phyloP scores from a whole-genome alignment of 257 asterid species.

The Voacanga thouarsii region DNA sequence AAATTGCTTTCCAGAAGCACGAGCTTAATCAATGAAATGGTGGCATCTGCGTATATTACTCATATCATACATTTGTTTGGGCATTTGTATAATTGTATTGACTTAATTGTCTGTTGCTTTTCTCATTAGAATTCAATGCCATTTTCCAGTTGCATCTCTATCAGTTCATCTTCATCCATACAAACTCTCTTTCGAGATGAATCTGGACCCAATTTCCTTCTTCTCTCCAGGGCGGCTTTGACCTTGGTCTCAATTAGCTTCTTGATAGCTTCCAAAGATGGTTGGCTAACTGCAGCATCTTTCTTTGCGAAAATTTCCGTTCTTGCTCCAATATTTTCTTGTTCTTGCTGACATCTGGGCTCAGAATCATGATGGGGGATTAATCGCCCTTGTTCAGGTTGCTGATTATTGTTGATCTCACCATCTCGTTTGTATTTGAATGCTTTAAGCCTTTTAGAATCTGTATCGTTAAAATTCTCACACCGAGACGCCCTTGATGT shows the following conservation, averaged over 20 bases:
- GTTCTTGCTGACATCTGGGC: slow-evolving; percentile 30
- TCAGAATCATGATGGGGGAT: slow-evolving; percentile 27
- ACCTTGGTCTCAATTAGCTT: background rate
- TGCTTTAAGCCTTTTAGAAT: slow-evolving; percentile 12
- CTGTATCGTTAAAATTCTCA: background rate
- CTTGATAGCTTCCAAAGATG: background rate
- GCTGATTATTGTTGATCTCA: slow-evolving; percentile 24
- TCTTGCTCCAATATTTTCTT: slow-evolving; percentile 32
- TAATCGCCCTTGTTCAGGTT: slow-evolving; percentile 30
- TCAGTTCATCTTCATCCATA: background rate
- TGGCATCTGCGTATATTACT: too few species aligned
- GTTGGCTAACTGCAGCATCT: background rate
- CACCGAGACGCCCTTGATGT: slow-evolving; percentile 2
- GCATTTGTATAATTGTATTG: too few species aligned
- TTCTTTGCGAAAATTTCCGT: slow-evolving; percentile 37
- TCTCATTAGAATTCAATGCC: background rate
- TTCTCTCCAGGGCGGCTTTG: background rate
- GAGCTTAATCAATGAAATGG: too few species aligned
- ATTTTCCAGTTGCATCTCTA: background rate
- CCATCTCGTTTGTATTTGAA: too few species aligned
- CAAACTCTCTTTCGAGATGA: background rate
- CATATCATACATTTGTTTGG: too few species aligned
- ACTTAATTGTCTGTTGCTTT: background rate
- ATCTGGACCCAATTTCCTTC: background rate
- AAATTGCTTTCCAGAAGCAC: too few species aligned